Evolutionary conservation across 108 stramenopile genomes (phyloP).

Genomic region (Aureococcus anophagefferens): DNA sequence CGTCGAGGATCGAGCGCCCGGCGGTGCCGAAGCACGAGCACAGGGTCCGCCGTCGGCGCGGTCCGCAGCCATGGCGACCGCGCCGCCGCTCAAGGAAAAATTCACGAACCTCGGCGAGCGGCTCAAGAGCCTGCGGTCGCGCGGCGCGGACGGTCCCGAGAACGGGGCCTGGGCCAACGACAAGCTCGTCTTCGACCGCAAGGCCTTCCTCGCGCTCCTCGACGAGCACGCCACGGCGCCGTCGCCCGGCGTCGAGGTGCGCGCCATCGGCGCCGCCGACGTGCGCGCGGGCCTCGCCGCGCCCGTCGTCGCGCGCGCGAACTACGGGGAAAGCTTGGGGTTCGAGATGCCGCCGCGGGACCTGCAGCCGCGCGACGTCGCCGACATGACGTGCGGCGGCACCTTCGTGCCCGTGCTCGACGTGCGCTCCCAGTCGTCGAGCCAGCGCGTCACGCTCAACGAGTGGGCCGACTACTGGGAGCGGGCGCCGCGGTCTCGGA

Average conservation of each 20-base stretch:
- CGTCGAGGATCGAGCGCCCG: too few relatives aligned
- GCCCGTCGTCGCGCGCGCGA: neutral
- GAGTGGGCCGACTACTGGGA: neutral
- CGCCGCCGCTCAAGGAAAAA: too few relatives aligned
- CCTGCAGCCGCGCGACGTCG: neutral
- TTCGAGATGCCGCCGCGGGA: neutral
- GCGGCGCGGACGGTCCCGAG: too few relatives aligned
- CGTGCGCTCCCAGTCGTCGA: neutral
- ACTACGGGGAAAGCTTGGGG: neutral
- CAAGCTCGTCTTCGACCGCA: too few relatives aligned
- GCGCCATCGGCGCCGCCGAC: neutral
- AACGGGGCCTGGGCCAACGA: too few relatives aligned
- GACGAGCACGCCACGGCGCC: too few relatives aligned
- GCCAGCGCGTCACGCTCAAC: neutral
- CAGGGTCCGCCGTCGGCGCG: too few relatives aligned
- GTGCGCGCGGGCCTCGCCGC: neutral
- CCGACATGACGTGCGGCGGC: neutral
- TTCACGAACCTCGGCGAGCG: too few relatives aligned
- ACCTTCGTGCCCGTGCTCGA: neutral
- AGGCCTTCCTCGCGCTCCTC: too few relatives aligned
- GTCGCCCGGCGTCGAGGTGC: neutral
- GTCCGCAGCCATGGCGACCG: too few relatives aligned
- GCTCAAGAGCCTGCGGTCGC: too few relatives aligned
- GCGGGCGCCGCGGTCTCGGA: constrained; percentile 8
- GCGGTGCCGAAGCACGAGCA: too few relatives aligned